Evolutionary conservation across 2,329 filamentous ascomycete genomes (phyloP).

Genomic region (Neonectria hederae): DNA sequence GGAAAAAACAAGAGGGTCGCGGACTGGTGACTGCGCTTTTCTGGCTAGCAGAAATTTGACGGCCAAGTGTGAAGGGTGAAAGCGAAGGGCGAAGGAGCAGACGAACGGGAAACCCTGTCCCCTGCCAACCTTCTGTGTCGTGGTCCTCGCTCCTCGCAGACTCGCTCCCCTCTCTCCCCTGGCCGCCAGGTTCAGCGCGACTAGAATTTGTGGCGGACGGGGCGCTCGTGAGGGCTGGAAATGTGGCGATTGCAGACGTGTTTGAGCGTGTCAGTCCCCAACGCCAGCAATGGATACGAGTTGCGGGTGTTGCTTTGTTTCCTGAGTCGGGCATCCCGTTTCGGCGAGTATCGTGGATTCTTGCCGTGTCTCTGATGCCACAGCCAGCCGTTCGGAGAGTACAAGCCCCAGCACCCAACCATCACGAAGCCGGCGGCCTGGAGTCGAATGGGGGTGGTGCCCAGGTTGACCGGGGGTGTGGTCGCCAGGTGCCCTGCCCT

Average conservation of each 20-base stretch:
- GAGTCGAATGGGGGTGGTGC: constrained; percentile 33
- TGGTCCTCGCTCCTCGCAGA: constrained; percentile 34
- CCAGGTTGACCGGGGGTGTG: constrained; percentile 25
- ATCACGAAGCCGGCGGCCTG: constrained; percentile 40
- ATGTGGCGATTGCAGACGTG: constrained; percentile 29
- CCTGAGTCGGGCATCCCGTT: constrained; percentile 21
- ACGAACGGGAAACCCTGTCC: constrained; percentile 37
- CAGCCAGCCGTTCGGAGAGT: constrained; percentile 12
- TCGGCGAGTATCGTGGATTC: constrained; percentile 26
- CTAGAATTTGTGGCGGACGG: constrained; percentile 43
- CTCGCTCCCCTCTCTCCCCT: constrained; percentile 27
- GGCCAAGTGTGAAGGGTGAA: constrained; percentile 5
- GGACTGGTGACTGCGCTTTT: constrained; percentile 35
- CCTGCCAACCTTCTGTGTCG: constrained; percentile 35
- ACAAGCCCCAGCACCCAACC: constrained; percentile 19
- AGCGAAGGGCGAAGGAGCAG: constrained; percentile 28
- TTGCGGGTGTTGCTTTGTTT: constrained; percentile 22
- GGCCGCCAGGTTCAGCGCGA: constrained; percentile 33
- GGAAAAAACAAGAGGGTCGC: constrained; percentile 30
- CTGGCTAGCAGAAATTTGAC: constrained; percentile 24
- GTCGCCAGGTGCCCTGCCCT: constrained; percentile 35
- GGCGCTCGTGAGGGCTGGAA: constrained; percentile 18
- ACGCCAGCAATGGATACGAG: constrained; percentile 18
- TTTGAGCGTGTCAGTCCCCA: constrained; percentile 17
- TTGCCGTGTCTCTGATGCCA: constrained; percentile 12